Percentiles rank a stretch among this genome's conserved stretches.
Evolutionary conservation across 495 filamentous ascomycete species (phyloP).

Genomic region (Hyaloscypha finlandica): DNA sequence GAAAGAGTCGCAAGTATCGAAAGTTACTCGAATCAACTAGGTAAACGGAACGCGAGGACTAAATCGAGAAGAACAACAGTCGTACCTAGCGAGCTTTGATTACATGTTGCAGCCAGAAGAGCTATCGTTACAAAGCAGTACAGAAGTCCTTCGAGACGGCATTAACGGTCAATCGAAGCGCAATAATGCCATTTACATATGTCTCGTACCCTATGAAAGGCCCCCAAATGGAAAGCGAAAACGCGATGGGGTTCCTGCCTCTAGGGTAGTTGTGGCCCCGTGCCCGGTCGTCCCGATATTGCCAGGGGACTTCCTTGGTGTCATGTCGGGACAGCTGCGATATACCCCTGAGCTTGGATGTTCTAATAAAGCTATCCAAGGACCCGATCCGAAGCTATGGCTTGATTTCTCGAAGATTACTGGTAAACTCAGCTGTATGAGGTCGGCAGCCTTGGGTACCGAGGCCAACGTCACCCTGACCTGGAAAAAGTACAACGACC

Average conservation of each 20-base stretch:
- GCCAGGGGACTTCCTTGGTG: conserved; percentile 23
- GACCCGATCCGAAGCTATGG: conserved; percentile 24
- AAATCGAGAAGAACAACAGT: conserved; percentile 22
- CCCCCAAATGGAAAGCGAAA: conserved; percentile 22
- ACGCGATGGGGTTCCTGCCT: conserved; percentile 19
- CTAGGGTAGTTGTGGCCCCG: conserved; percentile 14
- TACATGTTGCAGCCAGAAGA: conserved; percentile 12
- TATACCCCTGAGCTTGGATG: conserved; percentile 20
- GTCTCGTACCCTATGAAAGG: conserved; percentile 16
- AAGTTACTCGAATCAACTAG: conserved; percentile 18
- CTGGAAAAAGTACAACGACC: conserved; percentile 22
- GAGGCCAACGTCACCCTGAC: conserved; percentile 22
- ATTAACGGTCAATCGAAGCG: conserved; percentile 18
- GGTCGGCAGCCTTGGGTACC: conserved; percentile 16
- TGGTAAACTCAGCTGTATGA: conserved; percentile 25
- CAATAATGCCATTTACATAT: conserved; percentile 21
- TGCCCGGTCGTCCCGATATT: conserved; percentile 22
- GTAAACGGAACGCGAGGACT: conserved; percentile 20
- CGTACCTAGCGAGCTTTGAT: conserved; percentile 22
- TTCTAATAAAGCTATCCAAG: conserved; percentile 25
- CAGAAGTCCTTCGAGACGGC: conserved; percentile 20
- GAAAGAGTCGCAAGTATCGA: no score
- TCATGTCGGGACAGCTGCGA: conserved; percentile 21
- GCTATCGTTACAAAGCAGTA: conserved; percentile 24
- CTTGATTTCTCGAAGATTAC: conserved; percentile 26